phyloP scores from a whole-genome alignment of 352 stramenopile species.

The Globisporangium recalcitrans region DNA sequence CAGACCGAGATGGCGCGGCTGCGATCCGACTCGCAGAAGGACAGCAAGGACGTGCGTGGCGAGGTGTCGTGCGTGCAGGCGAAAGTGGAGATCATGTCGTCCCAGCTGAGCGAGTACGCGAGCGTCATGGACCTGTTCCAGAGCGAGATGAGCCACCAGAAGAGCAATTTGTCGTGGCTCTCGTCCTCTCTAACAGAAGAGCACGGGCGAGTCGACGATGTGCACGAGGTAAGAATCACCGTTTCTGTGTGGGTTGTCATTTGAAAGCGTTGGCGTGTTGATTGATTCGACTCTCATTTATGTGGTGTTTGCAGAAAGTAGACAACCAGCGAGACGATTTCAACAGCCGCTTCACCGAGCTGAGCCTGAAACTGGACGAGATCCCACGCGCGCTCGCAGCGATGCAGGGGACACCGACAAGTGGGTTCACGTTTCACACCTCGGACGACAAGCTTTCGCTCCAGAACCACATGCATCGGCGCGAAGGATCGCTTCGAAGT shows the following conservation, averaged over 20 bases:
- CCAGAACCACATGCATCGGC: constrained; percentile 38
- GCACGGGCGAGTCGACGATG: constrained; percentile 30
- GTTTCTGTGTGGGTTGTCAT: not conserved
- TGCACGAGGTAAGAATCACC: constrained; percentile 35
- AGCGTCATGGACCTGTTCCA: constrained; percentile 62
- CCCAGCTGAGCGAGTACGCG: constrained; percentile 51
- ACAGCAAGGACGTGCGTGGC: constrained; percentile 36
- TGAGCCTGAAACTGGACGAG: constrained; percentile 61
- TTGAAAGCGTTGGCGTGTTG: not conserved
- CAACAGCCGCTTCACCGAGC: constrained; percentile 50
- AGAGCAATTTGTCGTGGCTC: constrained; percentile 37
- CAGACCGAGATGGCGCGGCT: constrained; percentile 39
- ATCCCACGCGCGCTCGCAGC: constrained; percentile 44
- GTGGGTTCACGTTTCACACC: constrained; percentile 45
- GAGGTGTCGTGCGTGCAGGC: constrained; percentile 42
- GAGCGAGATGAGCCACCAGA: constrained; percentile 54
- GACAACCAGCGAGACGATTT: constrained; percentile 63
- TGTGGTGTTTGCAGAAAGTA: constrained; percentile 39
- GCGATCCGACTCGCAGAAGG: constrained; percentile 30
- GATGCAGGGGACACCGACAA: constrained; percentile 27
- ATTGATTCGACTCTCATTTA: not conserved
- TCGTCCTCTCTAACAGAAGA: constrained; percentile 51
- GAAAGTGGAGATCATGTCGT: constrained; percentile 42
- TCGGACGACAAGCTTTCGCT: constrained; percentile 52
- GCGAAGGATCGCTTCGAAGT: constrained; percentile 9